Evolutionary conservation across 345 rosid genomes (phyloP).

Genomic region (Bruguiera gymnorhiza): DNA sequence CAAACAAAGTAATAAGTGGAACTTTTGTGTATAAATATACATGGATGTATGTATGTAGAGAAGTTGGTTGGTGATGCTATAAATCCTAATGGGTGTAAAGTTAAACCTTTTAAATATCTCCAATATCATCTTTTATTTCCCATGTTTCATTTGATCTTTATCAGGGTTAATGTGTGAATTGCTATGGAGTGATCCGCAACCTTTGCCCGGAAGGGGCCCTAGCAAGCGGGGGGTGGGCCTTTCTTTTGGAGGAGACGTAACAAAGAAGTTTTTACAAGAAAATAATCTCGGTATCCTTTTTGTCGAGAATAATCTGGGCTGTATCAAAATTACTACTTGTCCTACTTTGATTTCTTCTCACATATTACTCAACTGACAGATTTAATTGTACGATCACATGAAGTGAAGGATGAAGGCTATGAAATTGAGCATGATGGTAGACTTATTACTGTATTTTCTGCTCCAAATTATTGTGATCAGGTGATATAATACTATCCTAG

Average conservation of each 20-base stretch:
- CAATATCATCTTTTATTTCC: constrained; percentile 1
- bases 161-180: constrained; percentile 95
- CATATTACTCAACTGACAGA: constrained; percentile 42
- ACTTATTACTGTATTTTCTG: constrained; percentile 94
- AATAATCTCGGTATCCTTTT: constrained; percentile 71
- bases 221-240: constrained; percentile 98
- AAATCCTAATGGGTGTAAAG: no score
- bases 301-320: background rate
- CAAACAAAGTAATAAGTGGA: no score
- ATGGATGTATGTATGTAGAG: no score
- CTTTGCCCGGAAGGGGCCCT: constrained; percentile 91
- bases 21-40: no score
- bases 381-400: constrained; percentile 86
- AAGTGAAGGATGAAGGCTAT: constrained; percentile 96
- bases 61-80: no score
- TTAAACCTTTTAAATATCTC: background rate
- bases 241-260: constrained; percentile 91
- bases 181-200: constrained; percentile 99
- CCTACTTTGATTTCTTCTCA: constrained; percentile 15
- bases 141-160: constrained; percentile 9
- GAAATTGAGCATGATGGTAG: constrained; percentile 97
- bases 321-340: constrained; percentile 3
- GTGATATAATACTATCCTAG: constrained; percentile 29
- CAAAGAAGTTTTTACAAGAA: constrained; percentile 75
- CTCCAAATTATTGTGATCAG: constrained; percentile 99